phyloP scores from a whole-genome alignment of 176 grass and related monocot species.

The Zoysia japonica region DNA sequence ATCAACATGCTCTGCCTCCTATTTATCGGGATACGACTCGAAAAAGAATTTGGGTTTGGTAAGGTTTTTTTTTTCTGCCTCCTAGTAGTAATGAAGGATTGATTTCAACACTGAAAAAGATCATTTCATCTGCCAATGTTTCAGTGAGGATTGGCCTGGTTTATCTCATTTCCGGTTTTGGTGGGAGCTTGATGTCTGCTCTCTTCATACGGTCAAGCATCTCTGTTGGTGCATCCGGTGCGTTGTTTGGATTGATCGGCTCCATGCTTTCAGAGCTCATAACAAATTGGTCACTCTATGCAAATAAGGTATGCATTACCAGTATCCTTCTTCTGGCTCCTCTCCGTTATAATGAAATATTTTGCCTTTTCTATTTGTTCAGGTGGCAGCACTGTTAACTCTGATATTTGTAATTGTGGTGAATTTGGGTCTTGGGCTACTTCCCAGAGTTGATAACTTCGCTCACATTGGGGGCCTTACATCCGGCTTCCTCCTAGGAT shows the following conservation, averaged over 20 bases:
- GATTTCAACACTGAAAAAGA: no score
- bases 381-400: slow-evolving; percentile 63
- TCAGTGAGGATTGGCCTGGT: slow-evolving; percentile 69
- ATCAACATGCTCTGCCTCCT: slow-evolving; percentile 83
- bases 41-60: slow-evolving; percentile 87
- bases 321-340: not conserved
- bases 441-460: slow-evolving; percentile 87
- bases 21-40: slow-evolving; percentile 72
- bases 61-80: not conserved
- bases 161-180: slow-evolving; percentile 75
- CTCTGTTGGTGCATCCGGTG: slow-evolving; percentile 88
- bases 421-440: slow-evolving; percentile 77
- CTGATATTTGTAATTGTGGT: slow-evolving; percentile 63
- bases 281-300: slow-evolving; percentile 92
- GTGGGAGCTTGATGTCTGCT: slow-evolving; percentile 80
- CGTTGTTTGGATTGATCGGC: slow-evolving; percentile 82
- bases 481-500: slow-evolving; percentile 89
- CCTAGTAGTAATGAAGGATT: no score
- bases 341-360: slow-evolving; percentile 1
- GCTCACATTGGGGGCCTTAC: slow-evolving; percentile 89
- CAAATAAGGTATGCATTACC: slow-evolving; percentile 65
- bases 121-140: slow-evolving; percentile 8
- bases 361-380: slow-evolving; percentile 13
- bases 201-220: slow-evolving; percentile 75
- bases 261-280: slow-evolving; percentile 95